Evolutionary conservation across 192 early-diverging fungal species (phyloP).

Genomic region (Mortierella alpina): DNA sequence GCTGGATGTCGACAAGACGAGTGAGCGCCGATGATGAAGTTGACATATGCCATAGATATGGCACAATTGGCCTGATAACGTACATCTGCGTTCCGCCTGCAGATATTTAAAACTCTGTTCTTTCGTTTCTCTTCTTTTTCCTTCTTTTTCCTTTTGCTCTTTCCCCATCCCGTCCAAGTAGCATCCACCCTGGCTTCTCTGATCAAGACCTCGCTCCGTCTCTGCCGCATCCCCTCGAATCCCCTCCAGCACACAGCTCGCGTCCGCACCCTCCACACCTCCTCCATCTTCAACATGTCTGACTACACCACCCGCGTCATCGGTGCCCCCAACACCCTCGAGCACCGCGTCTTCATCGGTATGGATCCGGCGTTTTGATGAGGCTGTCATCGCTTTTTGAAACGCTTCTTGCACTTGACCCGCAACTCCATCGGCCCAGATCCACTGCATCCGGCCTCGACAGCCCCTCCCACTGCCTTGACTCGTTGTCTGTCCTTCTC

Average conservation of each 20-base stretch:
- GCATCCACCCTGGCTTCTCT: constrained; percentile 46
- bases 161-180: background rate
- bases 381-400: background rate
- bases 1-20: background rate
- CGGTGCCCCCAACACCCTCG: constrained; percentile 88
- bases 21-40: background rate
- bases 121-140: background rate
- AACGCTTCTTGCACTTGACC: background rate
- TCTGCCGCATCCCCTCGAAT: constrained; percentile 21
- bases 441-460: no score
- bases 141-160: background rate
- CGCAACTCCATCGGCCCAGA: background rate
- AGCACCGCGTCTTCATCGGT: constrained; percentile 92
- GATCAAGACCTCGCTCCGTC: constrained; percentile 28
- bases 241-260: constrained; percentile 5
- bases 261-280: constrained; percentile 20
- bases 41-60: background rate
- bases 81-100: no score
- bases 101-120: no score
- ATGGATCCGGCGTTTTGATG: constrained; percentile 4
- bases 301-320: constrained; percentile 84
- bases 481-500: no score
- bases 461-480: no score
- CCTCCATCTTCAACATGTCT: constrained; percentile 58
- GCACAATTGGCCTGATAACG: background rate